Conservation (phyloP, 1,139 yeast species). For the Cylindricascospora bacillispora region DNA sequence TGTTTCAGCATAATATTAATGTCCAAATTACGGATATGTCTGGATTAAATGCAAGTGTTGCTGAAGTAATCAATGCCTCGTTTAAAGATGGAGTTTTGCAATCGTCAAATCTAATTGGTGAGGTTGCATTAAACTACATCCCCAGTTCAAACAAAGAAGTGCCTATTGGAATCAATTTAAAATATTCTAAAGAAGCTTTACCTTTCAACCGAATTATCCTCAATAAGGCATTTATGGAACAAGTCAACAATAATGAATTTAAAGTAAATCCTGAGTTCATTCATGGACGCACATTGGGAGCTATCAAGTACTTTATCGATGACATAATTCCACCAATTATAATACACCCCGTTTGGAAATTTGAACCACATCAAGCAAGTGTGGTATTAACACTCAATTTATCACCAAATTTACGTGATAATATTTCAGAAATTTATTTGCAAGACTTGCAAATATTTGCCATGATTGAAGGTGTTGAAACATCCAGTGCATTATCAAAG, state of each 20-base stretch:
- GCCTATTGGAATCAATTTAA: conserved; percentile 27
- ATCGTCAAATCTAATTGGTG: conserved; percentile 60
- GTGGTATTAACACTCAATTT: conserved; percentile 57
- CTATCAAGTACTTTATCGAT: conserved; percentile 52
- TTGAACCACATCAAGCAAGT: conserved; percentile 73
- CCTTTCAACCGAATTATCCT: conserved; percentile 27
- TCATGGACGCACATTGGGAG: conserved; percentile 53
- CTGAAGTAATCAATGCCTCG: conserved; percentile 64
- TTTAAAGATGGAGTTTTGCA: conserved; percentile 51
- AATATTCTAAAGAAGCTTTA: conserved; percentile 17
- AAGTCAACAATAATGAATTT: conserved; percentile 23
- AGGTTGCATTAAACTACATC: conserved; percentile 59
- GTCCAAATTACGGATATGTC: too few relatives aligned
- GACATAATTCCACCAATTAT: conserved; percentile 47
- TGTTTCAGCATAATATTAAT: conserved; percentile 46
- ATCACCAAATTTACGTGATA: conserved; percentile 30
- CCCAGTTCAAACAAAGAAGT: conserved; percentile 23
- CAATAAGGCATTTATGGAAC: conserved; percentile 29
- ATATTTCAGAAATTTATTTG: conserved; percentile 34
- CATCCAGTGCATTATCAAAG: conserved; percentile 67
- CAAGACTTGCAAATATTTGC: conserved; percentile 60
- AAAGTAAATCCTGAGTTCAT: conserved; percentile 29
- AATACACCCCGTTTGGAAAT: conserved; percentile 78
- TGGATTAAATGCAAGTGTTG: conserved; percentile 66
- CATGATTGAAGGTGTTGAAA: conserved; percentile 36